Percentiles rank a stretch among this genome's conserved stretches.
Conservation (phyloP, 2,329 filamentous ascomycete genomes). For the Juglanconis sp. region DNA sequence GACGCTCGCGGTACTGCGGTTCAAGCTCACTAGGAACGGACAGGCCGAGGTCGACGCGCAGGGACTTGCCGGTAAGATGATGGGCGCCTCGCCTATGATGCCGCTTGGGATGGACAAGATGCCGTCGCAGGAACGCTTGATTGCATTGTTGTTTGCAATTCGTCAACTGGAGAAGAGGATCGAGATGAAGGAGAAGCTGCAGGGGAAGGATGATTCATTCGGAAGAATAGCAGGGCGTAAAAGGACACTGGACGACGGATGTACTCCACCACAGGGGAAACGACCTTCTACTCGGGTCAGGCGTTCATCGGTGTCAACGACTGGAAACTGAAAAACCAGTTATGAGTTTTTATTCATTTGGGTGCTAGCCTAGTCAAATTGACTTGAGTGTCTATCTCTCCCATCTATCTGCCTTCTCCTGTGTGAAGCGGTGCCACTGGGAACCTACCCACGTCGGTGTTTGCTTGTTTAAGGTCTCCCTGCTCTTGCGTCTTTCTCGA, state of each 20-base stretch:
- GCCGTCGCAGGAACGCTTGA: constrained; percentile 37
- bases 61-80: not conserved
- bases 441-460: too few relatives aligned
- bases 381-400: not conserved
- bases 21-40: constrained; percentile 28
- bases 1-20: constrained; percentile 72
- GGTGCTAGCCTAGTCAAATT: not conserved
- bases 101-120: not conserved
- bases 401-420: not conserved
- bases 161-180: constrained; percentile 40
- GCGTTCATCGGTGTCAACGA: not conserved
- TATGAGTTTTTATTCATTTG: not conserved
- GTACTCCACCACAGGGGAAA: not conserved
- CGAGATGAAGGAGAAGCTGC: constrained; percentile 19
- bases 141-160: constrained; percentile 47
- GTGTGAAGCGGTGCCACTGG: not conserved
- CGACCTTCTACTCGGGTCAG: constrained; percentile 1
- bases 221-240: constrained; percentile 14
- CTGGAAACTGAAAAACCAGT: not conserved
- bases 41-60: constrained; percentile 8
- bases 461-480: too few relatives aligned
- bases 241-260: constrained; percentile 5
- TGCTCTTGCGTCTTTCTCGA: too few relatives aligned
- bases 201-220: constrained; percentile 3
- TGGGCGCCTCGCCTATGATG: constrained; percentile 2